Conservation (phyloP, 805 yeast genomes). For the Scheffersomyces coipomensis region DNA sequence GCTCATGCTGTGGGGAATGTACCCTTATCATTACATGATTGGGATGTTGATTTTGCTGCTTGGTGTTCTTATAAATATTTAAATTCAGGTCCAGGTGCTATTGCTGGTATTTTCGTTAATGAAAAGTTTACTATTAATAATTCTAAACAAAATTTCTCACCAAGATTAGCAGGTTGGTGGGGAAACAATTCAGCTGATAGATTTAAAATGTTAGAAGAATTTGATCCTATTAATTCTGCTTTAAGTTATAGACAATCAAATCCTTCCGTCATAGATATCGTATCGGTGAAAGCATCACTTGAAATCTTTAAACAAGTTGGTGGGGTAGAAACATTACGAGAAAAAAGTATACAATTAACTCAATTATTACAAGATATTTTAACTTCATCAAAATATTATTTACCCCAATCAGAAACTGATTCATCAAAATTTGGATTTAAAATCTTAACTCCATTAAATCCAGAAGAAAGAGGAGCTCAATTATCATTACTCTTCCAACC, state of each 20-base stretch:
- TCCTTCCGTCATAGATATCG: slow-evolving; percentile 85
- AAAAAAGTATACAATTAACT: slow-evolving; percentile 59
- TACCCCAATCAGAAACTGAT: slow-evolving; percentile 17
- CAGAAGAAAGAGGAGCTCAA: slow-evolving; percentile 72
- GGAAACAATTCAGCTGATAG: slow-evolving; percentile 73
- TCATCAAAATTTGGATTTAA: slow-evolving; percentile 44
- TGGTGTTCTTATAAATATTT: slow-evolving; percentile 94
- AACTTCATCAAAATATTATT: slow-evolving; percentile 44
- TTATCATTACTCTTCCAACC: slow-evolving; percentile 66
- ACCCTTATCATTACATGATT: slow-evolving; percentile 71
- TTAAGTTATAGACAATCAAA: slow-evolving; percentile 87
- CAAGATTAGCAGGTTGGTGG: slow-evolving; percentile 97
- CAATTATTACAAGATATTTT: slow-evolving; percentile 51
- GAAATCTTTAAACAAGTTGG: slow-evolving; percentile 59
- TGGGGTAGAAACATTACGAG: slow-evolving; percentile 58
- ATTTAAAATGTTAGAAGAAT: slow-evolving; percentile 75
- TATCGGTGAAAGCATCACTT: slow-evolving; percentile 65
- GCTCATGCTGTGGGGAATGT: slow-evolving; percentile 96
- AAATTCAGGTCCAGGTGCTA: slow-evolving; percentile 92
- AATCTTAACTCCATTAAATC: slow-evolving; percentile 69
- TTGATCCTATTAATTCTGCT: slow-evolving; percentile 83
- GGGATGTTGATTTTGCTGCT: slow-evolving; percentile 91
- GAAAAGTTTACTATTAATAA: slow-evolving; percentile 41
- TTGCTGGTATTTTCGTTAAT: slow-evolving; percentile 83
- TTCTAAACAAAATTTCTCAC: slow-evolving; percentile 35